Conservation (phyloP, 2,329 filamentous ascomycete species). For the Trichoderma sp. region DNA sequence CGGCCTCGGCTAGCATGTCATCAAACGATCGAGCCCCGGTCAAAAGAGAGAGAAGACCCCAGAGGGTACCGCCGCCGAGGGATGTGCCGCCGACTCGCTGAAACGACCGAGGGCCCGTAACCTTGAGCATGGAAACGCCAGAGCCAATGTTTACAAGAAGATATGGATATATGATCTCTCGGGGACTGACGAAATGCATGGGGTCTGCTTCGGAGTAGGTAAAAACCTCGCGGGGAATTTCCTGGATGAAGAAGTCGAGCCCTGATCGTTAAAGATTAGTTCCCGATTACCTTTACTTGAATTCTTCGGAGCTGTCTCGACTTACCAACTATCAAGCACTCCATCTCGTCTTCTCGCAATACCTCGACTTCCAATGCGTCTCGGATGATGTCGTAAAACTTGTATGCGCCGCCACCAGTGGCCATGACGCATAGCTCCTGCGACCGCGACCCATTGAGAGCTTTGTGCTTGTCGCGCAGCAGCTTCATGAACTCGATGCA, state of each 20-base stretch:
- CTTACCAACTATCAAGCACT: constrained; percentile 89
- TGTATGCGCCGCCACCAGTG: constrained; percentile 92
- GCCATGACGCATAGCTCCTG: constrained; percentile 87
- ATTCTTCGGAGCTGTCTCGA: neutral
- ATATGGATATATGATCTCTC: constrained; percentile 88
- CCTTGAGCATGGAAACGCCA: constrained; percentile 95
- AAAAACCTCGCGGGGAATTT: constrained; percentile 95
- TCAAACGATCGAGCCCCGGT: constrained; percentile 96
- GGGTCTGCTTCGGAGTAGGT: constrained; percentile 89
- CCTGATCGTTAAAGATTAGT: constrained; percentile 47
- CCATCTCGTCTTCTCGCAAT: constrained; percentile 94
- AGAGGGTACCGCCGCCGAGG: constrained; percentile 93
- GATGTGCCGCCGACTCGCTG: constrained; percentile 93
- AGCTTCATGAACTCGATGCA: constrained; percentile 90
- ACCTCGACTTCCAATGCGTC: constrained; percentile 84
- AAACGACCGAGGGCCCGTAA: constrained; percentile 81
- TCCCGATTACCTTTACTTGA: neutral
- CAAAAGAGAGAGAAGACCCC: constrained; percentile 86
- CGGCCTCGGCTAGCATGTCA: constrained; percentile 92
- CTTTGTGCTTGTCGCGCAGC: constrained; percentile 77
- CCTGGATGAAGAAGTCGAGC: constrained; percentile 97
- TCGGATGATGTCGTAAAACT: constrained; percentile 90
- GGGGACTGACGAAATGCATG: constrained; percentile 80
- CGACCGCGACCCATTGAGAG: constrained; percentile 67
- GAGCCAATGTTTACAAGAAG: constrained; percentile 97